These are phyloP conservation scores for Anethum foeniculum DNA, from an alignment of 140 eudicot species.

Conservation along the genomic window DNA sequence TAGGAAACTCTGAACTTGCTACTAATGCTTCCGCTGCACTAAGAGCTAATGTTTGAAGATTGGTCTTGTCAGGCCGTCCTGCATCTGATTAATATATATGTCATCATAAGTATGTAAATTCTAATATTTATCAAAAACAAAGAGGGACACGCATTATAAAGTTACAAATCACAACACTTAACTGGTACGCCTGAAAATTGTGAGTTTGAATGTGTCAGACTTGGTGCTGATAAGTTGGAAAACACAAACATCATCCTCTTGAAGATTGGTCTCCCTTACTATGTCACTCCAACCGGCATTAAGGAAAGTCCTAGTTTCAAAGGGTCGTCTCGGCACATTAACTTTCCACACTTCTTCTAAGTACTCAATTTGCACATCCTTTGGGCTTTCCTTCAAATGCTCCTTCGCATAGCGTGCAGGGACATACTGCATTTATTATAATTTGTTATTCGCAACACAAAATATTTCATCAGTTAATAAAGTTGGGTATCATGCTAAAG, in stretches of 20 bases:
- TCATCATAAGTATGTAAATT: not conserved
- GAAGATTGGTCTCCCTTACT: not conserved
- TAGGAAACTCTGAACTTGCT: not conserved
- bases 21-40: not conserved
- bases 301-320: not conserved
- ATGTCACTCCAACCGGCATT: not conserved
- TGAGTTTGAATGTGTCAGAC: not conserved
- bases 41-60: not conserved
- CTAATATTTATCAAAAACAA: not conserved
- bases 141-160: not conserved
- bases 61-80: not conserved
- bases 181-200: not conserved
- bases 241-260: constrained; percentile 2
- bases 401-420: not conserved
- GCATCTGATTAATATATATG: not conserved
- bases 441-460: not conserved
- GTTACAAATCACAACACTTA: not conserved
- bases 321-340: not conserved
- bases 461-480: not conserved
- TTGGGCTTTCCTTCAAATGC: not conserved
- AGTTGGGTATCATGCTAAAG: not conserved
- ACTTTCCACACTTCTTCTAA: not conserved
- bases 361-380: not conserved
- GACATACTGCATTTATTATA: not conserved
- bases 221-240: not conserved